Percentiles rank a stretch among this genome's conserved stretches.
phyloP scores from a whole-genome alignment of 371 early-diverging fungal genomes.

The Rhizopus microsporus region DNA sequence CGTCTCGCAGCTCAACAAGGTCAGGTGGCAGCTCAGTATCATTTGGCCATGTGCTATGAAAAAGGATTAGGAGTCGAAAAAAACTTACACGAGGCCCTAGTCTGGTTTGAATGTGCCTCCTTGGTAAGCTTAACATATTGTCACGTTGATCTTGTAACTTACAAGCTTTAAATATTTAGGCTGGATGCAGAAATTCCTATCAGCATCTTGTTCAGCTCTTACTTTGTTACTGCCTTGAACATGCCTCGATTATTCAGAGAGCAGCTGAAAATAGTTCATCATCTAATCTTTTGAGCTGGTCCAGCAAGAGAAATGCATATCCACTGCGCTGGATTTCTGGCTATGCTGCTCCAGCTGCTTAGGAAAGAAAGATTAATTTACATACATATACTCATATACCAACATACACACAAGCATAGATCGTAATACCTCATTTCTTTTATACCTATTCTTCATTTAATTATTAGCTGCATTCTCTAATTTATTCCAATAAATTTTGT shows the following conservation, averaged over 20 bases:
- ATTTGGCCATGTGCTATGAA: conserved; percentile 57
- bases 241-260: conserved; percentile 14
- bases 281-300: conserved; percentile 8
- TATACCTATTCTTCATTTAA: not conserved
- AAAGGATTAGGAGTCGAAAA: conserved; percentile 60
- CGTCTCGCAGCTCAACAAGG: conserved; percentile 58
- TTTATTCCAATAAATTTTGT: not conserved
- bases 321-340: conserved; percentile 21
- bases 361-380: not conserved
- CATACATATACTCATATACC: not conserved
- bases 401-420: not conserved
- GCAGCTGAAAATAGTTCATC: not conserved
- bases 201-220: conserved; percentile 47
- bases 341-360: conserved; percentile 30
- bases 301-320: not conserved
- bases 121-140: conserved; percentile 6
- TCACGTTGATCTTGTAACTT: not conserved
- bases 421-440: not conserved
- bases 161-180: conserved; percentile 8
- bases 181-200: conserved; percentile 52
- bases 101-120: conserved; percentile 65
- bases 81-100: conserved; percentile 51
- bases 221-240: conserved; percentile 43
- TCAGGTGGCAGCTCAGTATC: conserved; percentile 52
- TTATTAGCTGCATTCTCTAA: not conserved